Conservation (phyloP, 345 rosid species). For the Populus davidiana region DNA sequence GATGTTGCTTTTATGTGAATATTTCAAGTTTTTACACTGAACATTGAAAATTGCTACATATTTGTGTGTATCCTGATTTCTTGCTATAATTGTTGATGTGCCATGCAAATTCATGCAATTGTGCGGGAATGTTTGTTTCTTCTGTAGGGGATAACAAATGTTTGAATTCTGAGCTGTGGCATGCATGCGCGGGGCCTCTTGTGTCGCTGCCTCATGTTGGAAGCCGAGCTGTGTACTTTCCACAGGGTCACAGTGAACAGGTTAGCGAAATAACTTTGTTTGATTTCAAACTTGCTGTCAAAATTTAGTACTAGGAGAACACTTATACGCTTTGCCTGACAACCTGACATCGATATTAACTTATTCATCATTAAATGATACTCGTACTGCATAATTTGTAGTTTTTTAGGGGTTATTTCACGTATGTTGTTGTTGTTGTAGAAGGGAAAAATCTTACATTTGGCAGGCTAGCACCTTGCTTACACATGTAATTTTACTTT, state of each 20-base stretch:
- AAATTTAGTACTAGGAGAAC: not conserved
- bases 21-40: not conserved
- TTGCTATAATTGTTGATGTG: not conserved
- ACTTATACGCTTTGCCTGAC: not conserved
- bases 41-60: not conserved
- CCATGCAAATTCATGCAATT: conserved; percentile 1
- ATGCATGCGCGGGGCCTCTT: conserved; percentile 3
- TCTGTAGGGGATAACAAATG: not conserved
- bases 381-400: not conserved
- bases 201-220: not conserved
- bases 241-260: not conserved
- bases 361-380: not conserved
- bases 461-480: not conserved
- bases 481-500: not conserved
- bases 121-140: not conserved
- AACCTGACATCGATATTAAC: not conserved
- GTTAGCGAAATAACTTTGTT: not conserved
- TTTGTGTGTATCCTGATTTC: not conserved
- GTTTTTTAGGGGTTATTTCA: not conserved
- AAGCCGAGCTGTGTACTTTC: conserved; percentile 2
- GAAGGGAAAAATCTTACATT: not conserved
- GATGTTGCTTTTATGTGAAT: not conserved
- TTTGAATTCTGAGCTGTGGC: not conserved
- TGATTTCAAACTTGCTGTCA: not conserved
- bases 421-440: not conserved